Evolutionary conservation across 257 asterid species (phyloP), one percentile per base, ranked within the genome.

Genomic region (Solanum tacnaense): DNA sequence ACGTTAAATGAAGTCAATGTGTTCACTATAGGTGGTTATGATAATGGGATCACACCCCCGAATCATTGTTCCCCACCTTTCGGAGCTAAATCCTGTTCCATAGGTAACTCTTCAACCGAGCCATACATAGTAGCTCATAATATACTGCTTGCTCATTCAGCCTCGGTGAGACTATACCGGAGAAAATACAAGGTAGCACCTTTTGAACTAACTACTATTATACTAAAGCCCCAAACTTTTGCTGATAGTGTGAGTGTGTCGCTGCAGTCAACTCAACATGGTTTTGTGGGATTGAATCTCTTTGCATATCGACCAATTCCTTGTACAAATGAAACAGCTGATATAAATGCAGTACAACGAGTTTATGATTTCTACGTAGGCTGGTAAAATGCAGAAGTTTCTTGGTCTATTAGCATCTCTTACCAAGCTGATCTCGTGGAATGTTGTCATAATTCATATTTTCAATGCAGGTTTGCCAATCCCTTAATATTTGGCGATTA

Each of bases 401-500:
- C 67, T 23, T 8, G 35, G 41, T 35, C 39, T 29, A 56, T 83
- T 36, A 7, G 25, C 67, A 27, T 27, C 27, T 79, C 10, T 7
- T 25, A 16, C 36, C 75, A 56, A 56, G 25, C 65, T 56, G 65
- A 56, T 56, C n/a, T 56, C 0, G 65, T 56, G 65, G 25, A 56
- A 56, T 56, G 65, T 20, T 56, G 65, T 18, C 65, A 56, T 56
- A 20, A 56, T 20, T 56, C 65, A 56, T 20, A 56, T 56, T 56
- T 20, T 56, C 75, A 18, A 18, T 84, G 88, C 92, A 94, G 97
- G 96, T 89, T 92, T 52, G 62, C 93, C 31, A 83, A 92, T 92
- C 96, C 98, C 9, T 71, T 94, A 86, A 86, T 94, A 1, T 92
- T 88, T 74, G 98, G 97, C 71, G 95, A 93, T 89, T 95, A 95